Base-by-base conservation (phyloP, 352 stramenopile genomes). In the Phytophthora vignae region DNA sequence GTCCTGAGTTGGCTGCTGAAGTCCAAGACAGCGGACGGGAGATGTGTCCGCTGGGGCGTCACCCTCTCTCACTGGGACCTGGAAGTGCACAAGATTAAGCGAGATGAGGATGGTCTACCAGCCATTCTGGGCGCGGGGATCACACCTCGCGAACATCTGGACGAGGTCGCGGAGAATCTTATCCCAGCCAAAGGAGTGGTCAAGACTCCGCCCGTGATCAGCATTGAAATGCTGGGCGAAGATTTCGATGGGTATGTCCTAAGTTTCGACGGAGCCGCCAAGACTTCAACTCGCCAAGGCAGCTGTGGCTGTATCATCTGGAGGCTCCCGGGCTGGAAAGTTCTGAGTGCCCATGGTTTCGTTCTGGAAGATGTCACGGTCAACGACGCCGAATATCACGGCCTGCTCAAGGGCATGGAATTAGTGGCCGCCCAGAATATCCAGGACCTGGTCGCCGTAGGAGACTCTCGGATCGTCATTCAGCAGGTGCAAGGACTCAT, bases 201-300 rank as follows among this genome's bases (percentile, higher is more conserved):
- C n/a, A 60, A 55, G 15, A 17, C 42, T 33, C 57, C 57, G 7
- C 57, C 57, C n/a, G 29, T 64, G 1, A 53, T 64, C 25, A 55
- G 57, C 7, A 15, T 55, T 2, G 57, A 64, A 7, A 64, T 64
- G 57, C 25, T 64, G 2, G 42, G 21, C 29, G 40, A 7, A 1
- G 42, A 64, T 11, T 64, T 33, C 17, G 15, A 14, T 0, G 57
- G 40, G 4, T 38, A 46, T 8, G 44, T 64, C 1, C n/a, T 56
- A n/a, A 55, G 57, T 64, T 64, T 64, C 36, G 57, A 64, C 14
- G 40, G 57, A 19, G 55, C 55, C 1, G 55, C 29, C 0, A 60
- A 64, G 57, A 46, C 57, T 8, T 46, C n/a, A 15, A 55, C 57
- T 1, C 31, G 31, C 4, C 31, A 49, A 33, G 54, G 54, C 9